phyloP scores from a whole-genome alignment of 2,329 filamentous ascomycete species.

The Coniosporium tulheliwenetii region DNA sequence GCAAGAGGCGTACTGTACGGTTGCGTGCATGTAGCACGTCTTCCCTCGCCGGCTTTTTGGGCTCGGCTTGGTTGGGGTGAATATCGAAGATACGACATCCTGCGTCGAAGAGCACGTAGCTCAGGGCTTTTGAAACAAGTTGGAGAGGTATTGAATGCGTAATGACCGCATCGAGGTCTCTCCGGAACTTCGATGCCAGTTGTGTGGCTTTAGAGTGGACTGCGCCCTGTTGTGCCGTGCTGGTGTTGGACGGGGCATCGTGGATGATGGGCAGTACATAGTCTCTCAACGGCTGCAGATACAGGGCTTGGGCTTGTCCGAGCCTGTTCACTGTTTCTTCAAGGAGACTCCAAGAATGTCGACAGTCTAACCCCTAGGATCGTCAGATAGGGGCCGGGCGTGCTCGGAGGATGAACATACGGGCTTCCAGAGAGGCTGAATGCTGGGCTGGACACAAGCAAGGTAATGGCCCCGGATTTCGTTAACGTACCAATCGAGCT shows the following conservation, averaged over 20 bases:
- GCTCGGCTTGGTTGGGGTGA: slow-evolving; percentile 3
- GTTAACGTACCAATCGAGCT: slow-evolving; percentile 29
- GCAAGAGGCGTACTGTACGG: slow-evolving; percentile 26
- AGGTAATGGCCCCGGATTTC: slow-evolving; percentile 27
- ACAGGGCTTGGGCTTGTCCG: slow-evolving; percentile 19
- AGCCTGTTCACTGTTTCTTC: slow-evolving; percentile 19
- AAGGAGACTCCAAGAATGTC: slow-evolving; percentile 16
- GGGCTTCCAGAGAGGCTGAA: slow-evolving; percentile 15
- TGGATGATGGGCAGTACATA: slow-evolving; percentile 17
- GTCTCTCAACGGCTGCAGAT: slow-evolving; percentile 18
- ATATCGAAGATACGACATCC: slow-evolving; percentile 34
- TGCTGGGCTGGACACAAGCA: slow-evolving; percentile 11
- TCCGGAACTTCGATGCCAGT: slow-evolving; percentile 35
- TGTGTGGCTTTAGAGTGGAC: slow-evolving; percentile 8
- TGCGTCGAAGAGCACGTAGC: slow-evolving; percentile 37
- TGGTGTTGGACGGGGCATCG: slow-evolving; percentile 26
- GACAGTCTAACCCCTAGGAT: slow-evolving; percentile 6
- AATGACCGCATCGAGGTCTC: slow-evolving; percentile 49
- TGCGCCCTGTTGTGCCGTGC: slow-evolving; percentile 13
- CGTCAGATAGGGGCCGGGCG: slow-evolving; percentile 7
- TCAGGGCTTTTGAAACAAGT: slow-evolving; percentile 38
- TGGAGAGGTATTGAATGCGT: slow-evolving; percentile 42
- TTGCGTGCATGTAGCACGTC: slow-evolving; percentile 3
- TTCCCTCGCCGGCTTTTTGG: slow-evolving; percentile 6
- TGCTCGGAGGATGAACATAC: slow-evolving; percentile 9